Conservation (phyloP, 1,284 basidiomycete genomes). For the Porodaedalea pini region DNA sequence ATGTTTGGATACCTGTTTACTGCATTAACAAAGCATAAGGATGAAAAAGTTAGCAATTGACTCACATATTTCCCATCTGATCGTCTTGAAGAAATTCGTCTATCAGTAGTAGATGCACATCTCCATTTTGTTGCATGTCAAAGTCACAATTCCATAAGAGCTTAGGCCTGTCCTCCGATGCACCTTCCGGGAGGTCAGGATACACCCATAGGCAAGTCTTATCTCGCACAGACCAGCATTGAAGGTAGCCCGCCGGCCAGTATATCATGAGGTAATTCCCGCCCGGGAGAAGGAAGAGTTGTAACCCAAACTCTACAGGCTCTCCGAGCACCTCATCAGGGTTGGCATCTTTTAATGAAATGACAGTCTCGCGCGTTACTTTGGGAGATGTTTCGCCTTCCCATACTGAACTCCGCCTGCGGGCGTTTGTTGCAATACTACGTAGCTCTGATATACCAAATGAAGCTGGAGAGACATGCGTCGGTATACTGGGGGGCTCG, state of each 20-base stretch:
- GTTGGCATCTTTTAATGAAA: background rate
- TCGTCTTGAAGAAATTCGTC: background rate
- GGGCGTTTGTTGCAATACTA: background rate
- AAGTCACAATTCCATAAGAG: background rate
- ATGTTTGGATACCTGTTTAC: background rate
- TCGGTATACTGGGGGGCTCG: background rate
- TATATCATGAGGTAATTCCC: conserved; percentile 1
- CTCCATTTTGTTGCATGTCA: conserved; percentile 1
- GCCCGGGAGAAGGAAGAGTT: conserved; percentile 11
- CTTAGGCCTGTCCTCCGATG: background rate
- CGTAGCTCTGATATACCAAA: background rate
- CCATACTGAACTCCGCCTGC: background rate
- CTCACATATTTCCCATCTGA: background rate
- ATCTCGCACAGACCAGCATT: conserved; percentile 10
- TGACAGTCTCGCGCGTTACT: background rate
- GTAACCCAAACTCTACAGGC: conserved; percentile 5
- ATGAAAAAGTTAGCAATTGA: background rate
- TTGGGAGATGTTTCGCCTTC: background rate
- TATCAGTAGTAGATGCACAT: background rate
- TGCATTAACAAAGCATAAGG: background rate
- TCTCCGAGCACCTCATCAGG: conserved; percentile 3
- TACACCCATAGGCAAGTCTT: conserved; percentile 11
- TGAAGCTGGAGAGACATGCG: background rate
- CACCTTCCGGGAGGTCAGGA: conserved; percentile 7
- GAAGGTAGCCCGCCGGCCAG: conserved; percentile 15